Conservation (phyloP, 148 eudicot species). For the Euryodendron excelsum region DNA sequence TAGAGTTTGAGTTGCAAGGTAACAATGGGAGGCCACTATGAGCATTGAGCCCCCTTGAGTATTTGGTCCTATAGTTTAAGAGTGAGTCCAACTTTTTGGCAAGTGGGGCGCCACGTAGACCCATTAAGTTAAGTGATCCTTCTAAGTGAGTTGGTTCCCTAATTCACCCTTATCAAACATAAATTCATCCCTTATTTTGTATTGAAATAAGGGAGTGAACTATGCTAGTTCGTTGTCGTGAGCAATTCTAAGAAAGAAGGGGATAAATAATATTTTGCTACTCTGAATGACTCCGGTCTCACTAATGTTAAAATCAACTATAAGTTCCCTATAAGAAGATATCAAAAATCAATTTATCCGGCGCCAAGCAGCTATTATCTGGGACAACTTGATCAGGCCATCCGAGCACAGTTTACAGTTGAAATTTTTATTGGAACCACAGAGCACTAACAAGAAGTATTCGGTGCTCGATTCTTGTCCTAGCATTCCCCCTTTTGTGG, state of each 20-base stretch:
- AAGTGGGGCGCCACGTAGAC: too few species aligned
- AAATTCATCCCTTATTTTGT: too few species aligned
- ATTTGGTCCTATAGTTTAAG: not conserved
- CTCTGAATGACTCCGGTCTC: not conserved
- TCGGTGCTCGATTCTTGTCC: conserved; percentile 1
- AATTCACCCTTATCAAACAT: too few species aligned
- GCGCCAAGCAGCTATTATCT: not conserved
- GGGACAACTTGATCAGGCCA: not conserved
- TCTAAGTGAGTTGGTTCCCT: too few species aligned
- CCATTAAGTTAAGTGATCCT: too few species aligned
- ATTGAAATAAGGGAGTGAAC: not conserved
- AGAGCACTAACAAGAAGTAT: not conserved
- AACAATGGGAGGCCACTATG: not conserved
- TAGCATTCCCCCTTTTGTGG: not conserved
- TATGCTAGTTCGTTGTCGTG: not conserved
- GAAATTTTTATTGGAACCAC: not conserved
- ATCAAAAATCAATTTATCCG: not conserved
- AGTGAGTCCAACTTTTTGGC: not conserved
- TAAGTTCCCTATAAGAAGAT: not conserved
- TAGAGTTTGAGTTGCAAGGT: not conserved
- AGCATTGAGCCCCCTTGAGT: not conserved
- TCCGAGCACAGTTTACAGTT: not conserved
- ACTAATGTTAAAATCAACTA: not conserved
- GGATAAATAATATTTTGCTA: not conserved
- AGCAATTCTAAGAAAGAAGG: not conserved